phyloP scores from a whole-genome alignment of 1,139 yeast species.

The Meyerozyma sp. region DNA sequence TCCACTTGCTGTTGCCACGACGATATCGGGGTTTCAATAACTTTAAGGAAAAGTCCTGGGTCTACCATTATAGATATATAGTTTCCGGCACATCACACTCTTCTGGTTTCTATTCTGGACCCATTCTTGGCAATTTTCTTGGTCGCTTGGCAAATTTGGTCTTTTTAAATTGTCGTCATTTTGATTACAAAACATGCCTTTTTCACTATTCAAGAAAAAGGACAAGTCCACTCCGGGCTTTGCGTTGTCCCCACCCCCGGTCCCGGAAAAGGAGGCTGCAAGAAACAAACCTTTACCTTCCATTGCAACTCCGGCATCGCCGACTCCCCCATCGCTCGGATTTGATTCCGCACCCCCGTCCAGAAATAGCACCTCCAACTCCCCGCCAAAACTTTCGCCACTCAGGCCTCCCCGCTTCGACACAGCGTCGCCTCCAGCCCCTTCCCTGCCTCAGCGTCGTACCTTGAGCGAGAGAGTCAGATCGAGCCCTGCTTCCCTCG shows the following conservation, averaged over 20 bases:
- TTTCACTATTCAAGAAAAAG: neutral
- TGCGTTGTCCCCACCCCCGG: neutral
- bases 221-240: neutral
- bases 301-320: neutral
- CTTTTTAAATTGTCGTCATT: neutral
- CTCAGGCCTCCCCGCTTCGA: neutral
- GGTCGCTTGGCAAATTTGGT: neutral
- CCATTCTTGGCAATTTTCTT: neutral
- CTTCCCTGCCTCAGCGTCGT: constrained; percentile 6
- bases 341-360: neutral
- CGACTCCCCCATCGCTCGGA: neutral
- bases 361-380: neutral
- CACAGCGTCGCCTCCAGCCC: neutral
- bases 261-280: neutral
- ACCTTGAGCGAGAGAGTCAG: constrained; percentile 24
- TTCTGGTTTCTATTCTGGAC: neutral
- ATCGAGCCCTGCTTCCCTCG: constrained; percentile 35
- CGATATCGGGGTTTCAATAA: neutral
- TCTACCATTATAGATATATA: neutral
- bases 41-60: neutral
- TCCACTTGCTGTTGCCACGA: neutral
- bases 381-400: neutral
- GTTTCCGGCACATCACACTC: neutral
- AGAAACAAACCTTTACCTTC: neutral
- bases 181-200: neutral